Percentiles rank a stretch among this genome's conserved stretches.
Evolutionary conservation across 768 basidiomycete genomes (phyloP).

Genomic region (Auriculariales sp.): DNA sequence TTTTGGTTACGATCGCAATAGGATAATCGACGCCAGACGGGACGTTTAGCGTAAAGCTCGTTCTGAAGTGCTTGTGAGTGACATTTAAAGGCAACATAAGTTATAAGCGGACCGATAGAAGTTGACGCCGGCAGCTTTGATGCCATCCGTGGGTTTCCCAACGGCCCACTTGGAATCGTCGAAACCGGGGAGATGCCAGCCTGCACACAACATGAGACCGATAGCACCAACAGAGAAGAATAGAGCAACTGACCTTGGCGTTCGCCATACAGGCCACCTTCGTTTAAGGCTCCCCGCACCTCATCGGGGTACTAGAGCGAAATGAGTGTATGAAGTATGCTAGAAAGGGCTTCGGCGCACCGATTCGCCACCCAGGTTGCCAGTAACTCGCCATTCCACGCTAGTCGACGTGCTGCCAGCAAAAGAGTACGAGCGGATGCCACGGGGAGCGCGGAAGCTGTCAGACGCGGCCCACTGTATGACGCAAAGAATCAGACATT

Average conservation of each 20-base stretch:
- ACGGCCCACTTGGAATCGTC: conserved; percentile 30
- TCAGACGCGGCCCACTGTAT: too few relatives aligned
- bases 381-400: conserved; percentile 35
- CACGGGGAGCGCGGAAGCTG: conserved; percentile 59
- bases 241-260: conserved; percentile 25
- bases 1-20: conserved; percentile 39
- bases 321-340: not conserved
- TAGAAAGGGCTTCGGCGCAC: conserved; percentile 20
- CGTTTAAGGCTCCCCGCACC: conserved; percentile 52
- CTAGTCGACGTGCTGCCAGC: conserved; percentile 28
- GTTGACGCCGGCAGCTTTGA: conserved; percentile 27
- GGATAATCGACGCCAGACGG: conserved; percentile 47
- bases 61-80: conserved; percentile 15
- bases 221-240: too few relatives aligned
- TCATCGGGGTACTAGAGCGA: conserved; percentile 59
- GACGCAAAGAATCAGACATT: too few relatives aligned
- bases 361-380: conserved; percentile 29
- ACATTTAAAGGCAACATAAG: not conserved
- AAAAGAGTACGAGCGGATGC: conserved; percentile 44
- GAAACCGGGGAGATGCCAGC: conserved; percentile 36
- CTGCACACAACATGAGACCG: too few relatives aligned
- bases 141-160: conserved; percentile 24
- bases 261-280: conserved; percentile 61
- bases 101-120: too few relatives aligned
- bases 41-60: conserved; percentile 51